Evolutionary conservation across 345 rosid species (phyloP).

Genomic region (Psidium guajava): DNA sequence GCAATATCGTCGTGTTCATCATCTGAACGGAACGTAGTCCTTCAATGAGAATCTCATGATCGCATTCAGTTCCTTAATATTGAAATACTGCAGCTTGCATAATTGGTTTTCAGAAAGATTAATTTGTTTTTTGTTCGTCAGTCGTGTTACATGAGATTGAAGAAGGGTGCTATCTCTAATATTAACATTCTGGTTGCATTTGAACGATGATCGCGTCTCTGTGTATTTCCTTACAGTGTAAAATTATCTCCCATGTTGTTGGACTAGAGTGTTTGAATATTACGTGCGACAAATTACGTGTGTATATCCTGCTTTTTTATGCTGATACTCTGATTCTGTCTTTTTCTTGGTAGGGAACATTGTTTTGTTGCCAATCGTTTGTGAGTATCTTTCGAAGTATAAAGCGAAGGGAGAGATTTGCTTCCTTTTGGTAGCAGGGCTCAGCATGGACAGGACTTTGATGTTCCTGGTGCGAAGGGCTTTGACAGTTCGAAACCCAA

Average conservation of each 20-base stretch:
- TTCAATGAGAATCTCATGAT: not conserved
- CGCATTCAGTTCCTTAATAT: not conserved
- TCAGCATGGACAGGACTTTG: constrained; percentile 9
- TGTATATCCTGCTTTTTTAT: not conserved
- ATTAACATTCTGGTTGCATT: not conserved
- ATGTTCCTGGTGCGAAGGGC: constrained; percentile 11
- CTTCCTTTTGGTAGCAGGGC: not conserved
- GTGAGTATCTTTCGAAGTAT: not conserved
- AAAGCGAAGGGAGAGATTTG: not conserved
- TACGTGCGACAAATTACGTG: not conserved
- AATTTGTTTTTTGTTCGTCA: not conserved
- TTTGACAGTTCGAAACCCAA: not conserved
- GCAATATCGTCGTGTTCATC: not conserved
- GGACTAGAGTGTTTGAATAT: not conserved
- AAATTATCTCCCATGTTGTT: not conserved
- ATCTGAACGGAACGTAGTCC: not conserved
- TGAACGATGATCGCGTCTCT: not conserved
- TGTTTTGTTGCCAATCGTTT: not conserved
- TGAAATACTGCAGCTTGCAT: not conserved
- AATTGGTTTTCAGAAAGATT: not conserved
- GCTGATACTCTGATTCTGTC: not conserved
- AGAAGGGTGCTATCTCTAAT: not conserved
- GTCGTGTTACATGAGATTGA: not conserved
- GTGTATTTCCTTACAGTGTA: not conserved
- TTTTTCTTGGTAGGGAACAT: not conserved